Percentiles rank a stretch among this genome's conserved stretches.
Conservation (phyloP, 1,284 basidiomycete genomes). For the Boletus semigastroideus region DNA sequence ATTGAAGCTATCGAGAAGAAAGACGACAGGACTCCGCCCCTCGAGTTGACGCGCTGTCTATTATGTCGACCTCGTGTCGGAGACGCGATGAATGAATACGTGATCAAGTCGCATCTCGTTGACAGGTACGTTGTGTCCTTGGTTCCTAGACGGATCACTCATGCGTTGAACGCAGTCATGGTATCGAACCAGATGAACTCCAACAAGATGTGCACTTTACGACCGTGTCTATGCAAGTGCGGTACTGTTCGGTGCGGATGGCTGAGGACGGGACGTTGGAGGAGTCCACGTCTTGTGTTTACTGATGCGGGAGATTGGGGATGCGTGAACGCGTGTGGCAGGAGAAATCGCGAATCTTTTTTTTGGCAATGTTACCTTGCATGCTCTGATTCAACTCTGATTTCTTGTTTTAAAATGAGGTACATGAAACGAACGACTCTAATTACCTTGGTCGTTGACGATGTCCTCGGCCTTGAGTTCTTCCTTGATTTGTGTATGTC, state of each 20-base stretch:
- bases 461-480: slow-evolving; percentile 79
- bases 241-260: background rate
- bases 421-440: too few species aligned
- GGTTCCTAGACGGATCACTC: background rate
- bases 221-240: background rate
- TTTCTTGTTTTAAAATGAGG: too few species aligned
- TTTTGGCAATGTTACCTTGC: too few species aligned
- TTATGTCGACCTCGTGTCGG: slow-evolving; percentile 6
- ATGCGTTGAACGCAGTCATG: background rate
- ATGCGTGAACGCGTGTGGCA: too few species aligned
- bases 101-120: background rate
- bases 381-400: too few species aligned
- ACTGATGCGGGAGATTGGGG: too few species aligned
- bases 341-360: too few species aligned
- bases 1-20: slow-evolving; percentile 1
- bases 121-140: background rate
- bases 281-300: too few species aligned
- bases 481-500: slow-evolving; percentile 75
- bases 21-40: background rate
- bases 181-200: background rate
- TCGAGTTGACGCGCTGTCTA: background rate
- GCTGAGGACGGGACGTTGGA: background rate
- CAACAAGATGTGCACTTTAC: background rate
- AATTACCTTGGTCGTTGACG: slow-evolving; percentile 52
- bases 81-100: background rate